Evolutionary conservation across 805 yeast species (phyloP), one percentile per base, ranked within the genome.

Genomic region (Kodamaea lidongshanica): DNA sequence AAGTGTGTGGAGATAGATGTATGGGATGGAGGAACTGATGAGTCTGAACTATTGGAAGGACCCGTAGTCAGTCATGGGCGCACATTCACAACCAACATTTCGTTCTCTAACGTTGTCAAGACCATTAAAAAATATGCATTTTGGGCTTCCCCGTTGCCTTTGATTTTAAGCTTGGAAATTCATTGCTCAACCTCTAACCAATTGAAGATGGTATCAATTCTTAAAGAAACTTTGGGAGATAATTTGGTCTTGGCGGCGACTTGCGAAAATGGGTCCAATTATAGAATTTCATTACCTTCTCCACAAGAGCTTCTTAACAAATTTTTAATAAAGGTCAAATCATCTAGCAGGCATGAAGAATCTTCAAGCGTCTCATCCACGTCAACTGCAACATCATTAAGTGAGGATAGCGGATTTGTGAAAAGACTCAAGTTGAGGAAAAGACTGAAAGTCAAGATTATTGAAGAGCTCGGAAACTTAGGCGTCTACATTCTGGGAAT

Each of bases 1-100:
- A 66, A 96, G 25, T 88, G 96, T 39, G 67, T 92, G n/a, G 99
- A 92, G 48, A 76, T 92, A 23, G 99, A 92, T 54, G 67, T 92
- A 12, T 92, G 98, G 98, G 95, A 89, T 58, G 64, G 64, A 9
- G 32, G 25, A 16, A 20, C 12, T 7, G 28, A 40, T 8, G 55
- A 50, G 9, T 54, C 58, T 8, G 88, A 80, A 0, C n/a, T n/a
- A n/a, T n/a, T n/a, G n/a, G 8, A 8, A 19, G n/a, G 10, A 19
- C 98, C 98, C 0, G 72, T 84, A 0, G 96, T 92, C 0, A 80
- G 82, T 16, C 99, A 92, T 54, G 98, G 98, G 0, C 60, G 79
- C 28, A 75, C 95, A 0, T 73, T 92, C 39, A 85, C 97, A 0
- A 67, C 79, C 0, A 73, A 89, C 1, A 73, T 89, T 7, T 72